These are phyloP conservation scores for Pseudozyma sp. DNA, from an alignment of 1,284 basidiomycete genomes.

Conservation along the genomic window DNA sequence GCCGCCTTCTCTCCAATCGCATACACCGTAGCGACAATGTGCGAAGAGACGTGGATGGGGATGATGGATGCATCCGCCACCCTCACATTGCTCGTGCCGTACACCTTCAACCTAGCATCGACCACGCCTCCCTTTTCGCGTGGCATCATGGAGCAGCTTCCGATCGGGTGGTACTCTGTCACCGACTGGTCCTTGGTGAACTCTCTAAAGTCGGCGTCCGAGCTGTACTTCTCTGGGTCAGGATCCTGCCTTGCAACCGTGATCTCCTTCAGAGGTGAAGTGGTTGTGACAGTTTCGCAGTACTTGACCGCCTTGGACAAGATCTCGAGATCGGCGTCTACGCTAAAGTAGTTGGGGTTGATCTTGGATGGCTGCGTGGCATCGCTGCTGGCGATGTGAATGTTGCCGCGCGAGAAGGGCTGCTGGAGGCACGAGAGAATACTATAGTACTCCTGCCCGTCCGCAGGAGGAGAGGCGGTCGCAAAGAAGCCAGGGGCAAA, in stretches of 20 bases:
- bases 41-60: constrained; percentile 48
- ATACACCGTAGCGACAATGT: constrained; percentile 50
- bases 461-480: constrained; percentile 43
- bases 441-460: constrained; percentile 53
- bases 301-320: constrained; percentile 55
- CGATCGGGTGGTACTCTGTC: constrained; percentile 71
- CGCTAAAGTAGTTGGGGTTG: constrained; percentile 52
- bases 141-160: constrained; percentile 77
- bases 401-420: constrained; percentile 53
- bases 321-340: constrained; percentile 57
- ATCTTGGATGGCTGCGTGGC: constrained; percentile 41
- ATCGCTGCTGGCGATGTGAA: constrained; percentile 46
- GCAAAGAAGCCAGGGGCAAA: constrained; percentile 63
- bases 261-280: constrained; percentile 41
- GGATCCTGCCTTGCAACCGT: constrained; percentile 45
- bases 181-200: constrained; percentile 50
- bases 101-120: constrained; percentile 75
- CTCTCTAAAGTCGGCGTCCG: constrained; percentile 42
- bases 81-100: constrained; percentile 76
- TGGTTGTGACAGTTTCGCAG: constrained; percentile 37
- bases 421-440: constrained; percentile 54
- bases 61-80: constrained; percentile 68
- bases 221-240: constrained; percentile 37
- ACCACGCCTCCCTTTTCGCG: constrained; percentile 77
- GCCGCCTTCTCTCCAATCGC: constrained; percentile 53